phyloP scores from a whole-genome alignment of 495 filamentous ascomycete species.

The Aspergillus egyptiacus region DNA sequence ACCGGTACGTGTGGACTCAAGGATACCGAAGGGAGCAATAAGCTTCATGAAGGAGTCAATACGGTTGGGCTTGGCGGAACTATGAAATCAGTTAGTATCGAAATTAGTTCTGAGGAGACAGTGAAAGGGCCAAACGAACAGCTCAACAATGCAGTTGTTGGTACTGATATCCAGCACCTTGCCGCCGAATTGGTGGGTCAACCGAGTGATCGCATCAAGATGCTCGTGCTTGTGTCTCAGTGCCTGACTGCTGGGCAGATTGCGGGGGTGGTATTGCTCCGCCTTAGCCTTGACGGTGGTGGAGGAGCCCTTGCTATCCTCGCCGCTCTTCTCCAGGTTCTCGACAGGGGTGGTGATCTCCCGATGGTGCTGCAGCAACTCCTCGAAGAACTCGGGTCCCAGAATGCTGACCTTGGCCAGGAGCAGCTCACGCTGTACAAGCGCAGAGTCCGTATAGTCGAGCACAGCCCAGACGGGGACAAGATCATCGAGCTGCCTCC shows the following conservation, averaged over 20 bases:
- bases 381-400: slow-evolving; percentile 96
- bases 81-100: slow-evolving; percentile 24
- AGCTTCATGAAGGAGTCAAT: slow-evolving; percentile 98
- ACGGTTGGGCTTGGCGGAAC: slow-evolving; percentile 84
- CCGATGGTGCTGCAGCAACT: slow-evolving; percentile 88
- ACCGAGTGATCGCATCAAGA: slow-evolving; percentile 85
- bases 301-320: slow-evolving; percentile 21
- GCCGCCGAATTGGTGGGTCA: slow-evolving; percentile 95
- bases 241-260: slow-evolving; percentile 77
- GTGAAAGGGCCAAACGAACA: slow-evolving; percentile 54
- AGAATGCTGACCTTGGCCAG: slow-evolving; percentile 96
- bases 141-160: slow-evolving; percentile 95
- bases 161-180: slow-evolving; percentile 97
- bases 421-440: slow-evolving; percentile 94
- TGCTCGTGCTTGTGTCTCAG: slow-evolving; percentile 96
- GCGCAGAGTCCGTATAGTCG: slow-evolving; percentile 84
- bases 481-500: slow-evolving; percentile 89
- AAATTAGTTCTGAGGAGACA: neutral
- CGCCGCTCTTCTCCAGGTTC: slow-evolving; percentile 27
- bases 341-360: slow-evolving; percentile 53
- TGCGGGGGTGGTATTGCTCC: slow-evolving; percentile 70
- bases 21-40: slow-evolving; percentile 88
- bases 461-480: slow-evolving; percentile 98
- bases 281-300: slow-evolving; percentile 28
- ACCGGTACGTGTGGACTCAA: slow-evolving; percentile 89